Evolutionary conservation across 1,139 yeast species (phyloP).

Genomic region (Yamadazyma buinensis): DNA sequence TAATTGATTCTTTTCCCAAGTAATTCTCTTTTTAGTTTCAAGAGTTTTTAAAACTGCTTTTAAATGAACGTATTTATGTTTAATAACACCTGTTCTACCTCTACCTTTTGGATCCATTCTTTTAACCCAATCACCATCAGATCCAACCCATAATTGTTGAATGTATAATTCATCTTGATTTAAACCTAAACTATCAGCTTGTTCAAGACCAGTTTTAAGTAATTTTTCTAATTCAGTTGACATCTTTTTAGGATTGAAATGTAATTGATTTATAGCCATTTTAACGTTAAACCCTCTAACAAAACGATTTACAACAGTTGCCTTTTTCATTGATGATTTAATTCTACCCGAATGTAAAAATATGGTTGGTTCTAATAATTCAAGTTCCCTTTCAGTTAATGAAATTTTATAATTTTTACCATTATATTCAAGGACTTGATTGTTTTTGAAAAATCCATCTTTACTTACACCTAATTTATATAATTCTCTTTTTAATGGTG

Average conservation of each 20-base stretch:
- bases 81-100: conserved; percentile 80
- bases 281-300: conserved; percentile 66
- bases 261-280: conserved; percentile 88
- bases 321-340: conserved; percentile 84
- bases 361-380: conserved; percentile 79
- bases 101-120: conserved; percentile 86
- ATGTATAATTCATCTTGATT: conserved; percentile 64
- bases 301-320: conserved; percentile 75
- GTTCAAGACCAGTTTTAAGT: conserved; percentile 67
- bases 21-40: conserved; percentile 57
- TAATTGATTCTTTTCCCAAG: conserved; percentile 52
- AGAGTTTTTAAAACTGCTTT: conserved; percentile 70
- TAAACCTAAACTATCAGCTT: conserved; percentile 59
- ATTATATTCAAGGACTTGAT: conserved; percentile 46
- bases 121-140: conserved; percentile 73
- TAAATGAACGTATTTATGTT: conserved; percentile 76
- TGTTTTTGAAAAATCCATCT: conserved; percentile 75
- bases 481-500: conserved; percentile 71
- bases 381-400: conserved; percentile 63
- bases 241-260: conserved; percentile 78
- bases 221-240: conserved; percentile 77
- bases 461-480: conserved; percentile 57
- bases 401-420: conserved; percentile 53
- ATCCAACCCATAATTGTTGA: conserved; percentile 87
- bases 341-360: conserved; percentile 75